Conservation (phyloP, 768 basidiomycete species). For the Trichaptum fuscoviolaceum region DNA sequence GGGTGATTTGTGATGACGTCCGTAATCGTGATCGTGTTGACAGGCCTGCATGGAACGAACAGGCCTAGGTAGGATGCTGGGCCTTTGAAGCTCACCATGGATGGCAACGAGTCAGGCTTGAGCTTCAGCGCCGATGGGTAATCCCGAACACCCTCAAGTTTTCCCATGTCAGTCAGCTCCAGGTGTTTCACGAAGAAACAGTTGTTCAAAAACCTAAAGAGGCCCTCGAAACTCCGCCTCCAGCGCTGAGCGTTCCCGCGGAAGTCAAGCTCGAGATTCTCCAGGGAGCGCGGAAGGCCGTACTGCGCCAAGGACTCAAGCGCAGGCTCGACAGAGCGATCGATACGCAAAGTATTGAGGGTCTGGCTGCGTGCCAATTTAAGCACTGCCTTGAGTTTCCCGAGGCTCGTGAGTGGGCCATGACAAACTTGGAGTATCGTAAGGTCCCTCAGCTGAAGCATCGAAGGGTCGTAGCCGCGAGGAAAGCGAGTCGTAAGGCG, state of each 20-base stretch:
- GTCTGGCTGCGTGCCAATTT: background rate
- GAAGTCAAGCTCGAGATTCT: slow-evolving; percentile 4
- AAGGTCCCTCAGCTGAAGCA: background rate
- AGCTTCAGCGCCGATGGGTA: background rate
- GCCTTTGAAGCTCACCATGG: background rate
- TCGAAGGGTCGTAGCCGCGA: background rate
- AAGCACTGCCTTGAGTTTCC: background rate
- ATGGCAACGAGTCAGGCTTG: background rate
- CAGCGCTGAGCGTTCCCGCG: slow-evolving; percentile 1
- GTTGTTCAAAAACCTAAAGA: background rate
- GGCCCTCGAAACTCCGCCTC: background rate
- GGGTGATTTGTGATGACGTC: background rate
- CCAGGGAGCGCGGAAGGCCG: background rate
- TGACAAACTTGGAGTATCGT: background rate
- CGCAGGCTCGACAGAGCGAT: background rate
- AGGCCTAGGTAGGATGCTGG: background rate
- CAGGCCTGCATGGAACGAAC: background rate
- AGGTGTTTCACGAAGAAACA: background rate
- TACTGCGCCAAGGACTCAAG: background rate
- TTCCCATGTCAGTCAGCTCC: slow-evolving; percentile 3
- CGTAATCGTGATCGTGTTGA: background rate
- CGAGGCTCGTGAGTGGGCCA: background rate
- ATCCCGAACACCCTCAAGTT: background rate
- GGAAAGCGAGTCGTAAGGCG: background rate
- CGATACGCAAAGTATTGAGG: background rate